Percentiles rank a stretch among this genome's conserved stretches.
These are phyloP conservation scores for Saraca asoca DNA, from an alignment of 331 rosid species.

Conservation along the genomic window DNA sequence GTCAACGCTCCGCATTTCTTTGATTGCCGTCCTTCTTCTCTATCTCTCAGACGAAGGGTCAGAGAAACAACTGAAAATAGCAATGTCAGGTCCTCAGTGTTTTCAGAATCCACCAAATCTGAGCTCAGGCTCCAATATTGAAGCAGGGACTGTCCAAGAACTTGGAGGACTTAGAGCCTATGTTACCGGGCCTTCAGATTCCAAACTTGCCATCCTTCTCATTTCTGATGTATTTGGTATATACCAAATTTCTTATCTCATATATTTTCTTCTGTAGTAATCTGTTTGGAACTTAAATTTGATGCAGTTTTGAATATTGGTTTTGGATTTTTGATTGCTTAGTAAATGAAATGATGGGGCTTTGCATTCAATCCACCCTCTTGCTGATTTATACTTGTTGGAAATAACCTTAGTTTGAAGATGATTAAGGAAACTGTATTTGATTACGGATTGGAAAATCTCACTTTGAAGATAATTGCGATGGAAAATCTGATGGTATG, in stretches of 20 bases:
- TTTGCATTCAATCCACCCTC: too few relatives aligned
- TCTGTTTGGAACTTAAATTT: neutral
- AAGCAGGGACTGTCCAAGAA: conserved; percentile 32
- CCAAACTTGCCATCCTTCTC: conserved; percentile 35
- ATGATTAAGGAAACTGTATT: too few relatives aligned
- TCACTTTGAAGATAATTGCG: neutral
- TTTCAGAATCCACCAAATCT: conserved; percentile 31
- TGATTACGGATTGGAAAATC: neutral
- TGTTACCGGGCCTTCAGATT: conserved; percentile 28
- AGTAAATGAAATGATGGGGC: too few relatives aligned
- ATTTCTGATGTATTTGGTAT: conserved; percentile 42
- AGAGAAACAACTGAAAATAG: neutral
- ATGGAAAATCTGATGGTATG: neutral
- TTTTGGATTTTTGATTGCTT: too few relatives aligned
- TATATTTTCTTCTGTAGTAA: neutral
- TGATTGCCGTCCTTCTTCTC: too few relatives aligned
- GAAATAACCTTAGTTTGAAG: too few relatives aligned
- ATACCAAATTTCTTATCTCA: neutral
- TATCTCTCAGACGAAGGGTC: too few relatives aligned
- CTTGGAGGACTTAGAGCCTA: conserved; percentile 35
- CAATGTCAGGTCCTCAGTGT: conserved; percentile 30
- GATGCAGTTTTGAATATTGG: neutral
- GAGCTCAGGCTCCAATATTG: conserved; percentile 26
- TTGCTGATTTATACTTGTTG: too few relatives aligned
- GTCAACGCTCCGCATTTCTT: too few relatives aligned